phyloP scores from a whole-genome alignment of 306 rosid species.

The Chamaecrista fasciculata region DNA sequence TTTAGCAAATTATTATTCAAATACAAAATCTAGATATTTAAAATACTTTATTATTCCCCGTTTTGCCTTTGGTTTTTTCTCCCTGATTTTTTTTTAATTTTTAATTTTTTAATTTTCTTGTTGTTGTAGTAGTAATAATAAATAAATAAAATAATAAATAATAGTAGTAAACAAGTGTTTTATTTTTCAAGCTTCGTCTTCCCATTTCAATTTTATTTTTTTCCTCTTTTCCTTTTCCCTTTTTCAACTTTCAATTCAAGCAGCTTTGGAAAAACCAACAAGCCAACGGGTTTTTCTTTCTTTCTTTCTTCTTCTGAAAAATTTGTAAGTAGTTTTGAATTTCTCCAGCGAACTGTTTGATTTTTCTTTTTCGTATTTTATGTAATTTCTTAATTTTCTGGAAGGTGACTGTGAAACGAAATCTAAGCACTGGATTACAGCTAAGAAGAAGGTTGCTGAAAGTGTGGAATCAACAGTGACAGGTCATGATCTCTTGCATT shows the following conservation, averaged over 20 bases:
- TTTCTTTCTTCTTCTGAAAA: constrained; percentile 36
- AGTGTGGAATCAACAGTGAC: constrained; percentile 49
- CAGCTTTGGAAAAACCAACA: constrained; percentile 51
- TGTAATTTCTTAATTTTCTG: constrained; percentile 28
- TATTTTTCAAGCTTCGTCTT: constrained; percentile 28
- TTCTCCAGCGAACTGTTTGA: constrained; percentile 37
- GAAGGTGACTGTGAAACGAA: constrained; percentile 32
- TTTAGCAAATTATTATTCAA: constrained; percentile 46
- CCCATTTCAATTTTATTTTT: constrained; percentile 24
- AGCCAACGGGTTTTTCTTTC: constrained; percentile 41
- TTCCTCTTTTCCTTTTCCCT: not conserved
- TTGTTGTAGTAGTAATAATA: constrained; percentile 1
- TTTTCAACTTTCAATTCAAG: constrained; percentile 54
- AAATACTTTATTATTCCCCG: constrained; percentile 23
- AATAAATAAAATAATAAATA: too few species aligned
- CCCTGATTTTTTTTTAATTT: constrained; percentile 13
- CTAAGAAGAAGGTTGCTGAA: constrained; percentile 50
- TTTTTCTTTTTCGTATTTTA: constrained; percentile 1
- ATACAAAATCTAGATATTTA: constrained; percentile 15
- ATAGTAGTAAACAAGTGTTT: constrained; percentile 18
- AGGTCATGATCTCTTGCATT: constrained; percentile 56
- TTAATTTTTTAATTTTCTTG: not conserved
- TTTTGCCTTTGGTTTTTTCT: constrained; percentile 37
- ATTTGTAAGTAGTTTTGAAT: constrained; percentile 49
- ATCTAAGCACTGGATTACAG: constrained; percentile 32